Evolutionary conservation across 441 rosid species (phyloP), one percentile per base, ranked within the genome.

Genomic region (Euphorbia celastroides): DNA sequence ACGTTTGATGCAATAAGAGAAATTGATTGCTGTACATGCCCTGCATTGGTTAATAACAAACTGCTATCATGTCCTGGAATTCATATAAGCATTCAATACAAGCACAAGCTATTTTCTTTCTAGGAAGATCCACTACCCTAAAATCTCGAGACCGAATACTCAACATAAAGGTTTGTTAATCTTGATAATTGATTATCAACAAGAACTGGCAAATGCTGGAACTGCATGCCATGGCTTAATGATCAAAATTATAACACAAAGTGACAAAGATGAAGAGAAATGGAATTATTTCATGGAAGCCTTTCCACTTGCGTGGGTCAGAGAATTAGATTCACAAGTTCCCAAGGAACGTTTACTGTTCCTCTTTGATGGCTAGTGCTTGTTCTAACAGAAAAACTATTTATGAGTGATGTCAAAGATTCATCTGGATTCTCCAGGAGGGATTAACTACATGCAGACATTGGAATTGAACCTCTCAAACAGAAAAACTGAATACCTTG

Each of bases 1-100:
- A 78, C 96, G 79, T 91, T 94, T 76, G 99, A 85, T 71, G 84
- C 89, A 17, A 89, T 92, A 62, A 94, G 89, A 62, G 97, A 89
- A 75, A 91, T 57, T 8, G 94, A 91, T 66, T 92, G 99, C 81
- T 78, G 72, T 71, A 91, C 50, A 65, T 91, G 94, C 64, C 87
- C 97, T 94, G 70, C 84, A 84, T 71, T 72, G 73, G 72, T 67
- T 30, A 64, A 48, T 34, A 77, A 16, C 30, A 16, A 13, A 64
- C 65, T 61, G 51, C 48, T 48, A 32, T 32, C 57, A 51, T 12
- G 38, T 69, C 32, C 66, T 48, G 17, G 13, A 22, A 30, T 50
- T 68, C 10, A 13, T 20, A 60, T 32, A n/a, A 27, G 19, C 23
- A 30, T 60, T 68, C 25, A 31, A 32, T 68, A 20, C 28, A 11